A percentile compares a stretch with the other conserved stretches of the same genome.
phyloP scores from a whole-genome alignment of 305 asterid genomes.

The Nicotiana rustica region DNA sequence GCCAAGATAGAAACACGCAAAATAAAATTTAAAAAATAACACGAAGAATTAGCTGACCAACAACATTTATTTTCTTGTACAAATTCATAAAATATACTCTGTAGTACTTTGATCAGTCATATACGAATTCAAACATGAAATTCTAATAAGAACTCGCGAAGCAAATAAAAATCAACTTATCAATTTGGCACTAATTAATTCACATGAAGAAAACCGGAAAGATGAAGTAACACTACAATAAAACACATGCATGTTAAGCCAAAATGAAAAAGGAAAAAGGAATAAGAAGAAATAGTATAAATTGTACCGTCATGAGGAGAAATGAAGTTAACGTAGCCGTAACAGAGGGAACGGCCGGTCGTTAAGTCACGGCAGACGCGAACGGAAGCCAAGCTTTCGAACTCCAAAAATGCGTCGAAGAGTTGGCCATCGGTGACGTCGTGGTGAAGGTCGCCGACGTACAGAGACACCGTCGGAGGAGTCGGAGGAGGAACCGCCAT shows the following conservation, averaged over 20 bases:
- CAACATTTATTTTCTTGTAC: not conserved
- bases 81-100: not conserved
- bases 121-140: not conserved
- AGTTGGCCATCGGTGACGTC: conserved; percentile 68
- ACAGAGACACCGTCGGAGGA: conserved; percentile 62
- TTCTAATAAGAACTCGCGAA: not conserved
- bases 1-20: not conserved
- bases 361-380: conserved; percentile 82
- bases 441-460: conserved; percentile 80
- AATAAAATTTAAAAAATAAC: not conserved
- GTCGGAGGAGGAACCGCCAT: too few relatives aligned
- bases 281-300: not conserved
- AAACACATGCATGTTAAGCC: not conserved
- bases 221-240: not conserved
- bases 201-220: not conserved
- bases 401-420: conserved; percentile 72
- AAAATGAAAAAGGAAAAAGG: conserved; percentile 30
- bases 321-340: conserved; percentile 82
- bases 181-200: not conserved
- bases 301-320: conserved; percentile 76
- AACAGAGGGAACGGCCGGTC: conserved; percentile 79
- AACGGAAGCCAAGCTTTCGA: conserved; percentile 62
- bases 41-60: not conserved
- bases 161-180: conserved; percentile 11
- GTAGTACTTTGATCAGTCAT: not conserved